phyloP scores from a whole-genome alignment of 2,329 filamentous ascomycete species.

The Neophaeococcomyces aloes region DNA sequence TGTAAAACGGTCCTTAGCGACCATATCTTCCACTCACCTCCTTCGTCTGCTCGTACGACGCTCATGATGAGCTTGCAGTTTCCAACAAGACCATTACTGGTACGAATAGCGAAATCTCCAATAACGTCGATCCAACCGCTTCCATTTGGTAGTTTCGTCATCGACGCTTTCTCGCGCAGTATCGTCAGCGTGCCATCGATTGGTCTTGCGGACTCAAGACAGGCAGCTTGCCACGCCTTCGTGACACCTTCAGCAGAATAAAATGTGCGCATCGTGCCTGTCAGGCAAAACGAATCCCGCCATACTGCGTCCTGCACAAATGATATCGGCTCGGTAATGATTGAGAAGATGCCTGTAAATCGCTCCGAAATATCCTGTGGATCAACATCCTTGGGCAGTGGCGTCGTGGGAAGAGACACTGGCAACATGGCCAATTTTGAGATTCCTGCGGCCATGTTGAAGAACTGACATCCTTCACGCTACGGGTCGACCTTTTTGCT shows the following conservation, averaged over 20 bases:
- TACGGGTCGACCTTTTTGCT: too few relatives aligned
- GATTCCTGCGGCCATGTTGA: too few relatives aligned
- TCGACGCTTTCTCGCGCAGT: slow-evolving; percentile 8
- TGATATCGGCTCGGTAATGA: too few relatives aligned
- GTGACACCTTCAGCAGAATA: slow-evolving; percentile 16
- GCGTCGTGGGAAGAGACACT: too few relatives aligned
- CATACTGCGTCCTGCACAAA: slow-evolving; percentile 16
- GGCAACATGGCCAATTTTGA: too few relatives aligned
- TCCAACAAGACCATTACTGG: slow-evolving; percentile 17
- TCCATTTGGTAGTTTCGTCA: slow-evolving; percentile 1
- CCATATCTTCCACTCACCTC: slow-evolving; percentile 23
- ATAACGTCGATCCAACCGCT: slow-evolving; percentile 1
- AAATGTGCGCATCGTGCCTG: slow-evolving; percentile 21
- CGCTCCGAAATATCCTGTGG: too few relatives aligned
- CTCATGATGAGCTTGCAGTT: slow-evolving; percentile 7
- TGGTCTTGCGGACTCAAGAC: slow-evolving; percentile 2
- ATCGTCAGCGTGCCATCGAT: slow-evolving; percentile 10
- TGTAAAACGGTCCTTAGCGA: slow-evolving; percentile 22
- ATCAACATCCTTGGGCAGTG: too few relatives aligned
- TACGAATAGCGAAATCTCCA: slow-evolving; percentile 17
- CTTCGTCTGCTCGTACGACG: slow-evolving; percentile 14
- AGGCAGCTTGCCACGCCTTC: slow-evolving; percentile 15
- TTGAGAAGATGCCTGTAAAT: too few relatives aligned
- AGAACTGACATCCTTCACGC: too few relatives aligned
- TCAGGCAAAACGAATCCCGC: slow-evolving; percentile 23